Percentiles rank a stretch among this genome's conserved stretches.
Evolutionary conservation across 495 filamentous ascomycete species (phyloP).

Genomic region (Penicillium pancosmium): DNA sequence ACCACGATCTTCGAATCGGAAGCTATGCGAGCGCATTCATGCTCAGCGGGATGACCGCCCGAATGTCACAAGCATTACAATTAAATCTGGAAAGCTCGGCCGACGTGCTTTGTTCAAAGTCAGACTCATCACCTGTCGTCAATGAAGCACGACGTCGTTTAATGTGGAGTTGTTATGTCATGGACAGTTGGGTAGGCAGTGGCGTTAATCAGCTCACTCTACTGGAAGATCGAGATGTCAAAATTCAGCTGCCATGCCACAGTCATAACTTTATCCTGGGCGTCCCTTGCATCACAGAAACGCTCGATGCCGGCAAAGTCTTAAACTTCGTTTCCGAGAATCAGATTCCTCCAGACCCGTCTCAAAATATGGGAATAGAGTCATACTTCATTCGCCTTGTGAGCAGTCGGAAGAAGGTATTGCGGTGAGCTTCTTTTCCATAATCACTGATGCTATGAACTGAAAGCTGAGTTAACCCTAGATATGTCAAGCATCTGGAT

Average conservation of each 20-base stretch:
- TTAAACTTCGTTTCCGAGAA: slow-evolving; percentile 13
- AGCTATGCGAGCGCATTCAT: slow-evolving; percentile 29
- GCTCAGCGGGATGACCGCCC: slow-evolving; percentile 24
- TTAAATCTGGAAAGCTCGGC: slow-evolving; percentile 28
- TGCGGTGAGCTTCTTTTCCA: slow-evolving; percentile 12
- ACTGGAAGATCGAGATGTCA: slow-evolving; percentile 24
- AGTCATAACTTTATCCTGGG: slow-evolving; percentile 21
- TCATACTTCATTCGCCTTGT: slow-evolving; percentile 26
- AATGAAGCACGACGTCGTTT: slow-evolving; percentile 26
- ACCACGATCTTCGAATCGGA: slow-evolving; percentile 29
- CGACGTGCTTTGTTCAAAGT: slow-evolving; percentile 24
- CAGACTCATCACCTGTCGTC: slow-evolving; percentile 10
- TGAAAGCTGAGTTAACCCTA: not conserved
- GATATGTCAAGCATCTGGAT: slow-evolving; percentile 25
- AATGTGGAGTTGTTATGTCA: slow-evolving; percentile 34
- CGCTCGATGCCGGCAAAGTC: slow-evolving; percentile 13
- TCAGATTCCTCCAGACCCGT: slow-evolving; percentile 7
- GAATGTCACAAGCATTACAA: slow-evolving; percentile 33
- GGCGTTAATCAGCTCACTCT: slow-evolving; percentile 28
- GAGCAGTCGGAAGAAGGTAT: slow-evolving; percentile 19
- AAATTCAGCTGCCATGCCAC: slow-evolving; percentile 32
- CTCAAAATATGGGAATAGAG: slow-evolving; percentile 25
- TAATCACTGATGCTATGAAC: not conserved
- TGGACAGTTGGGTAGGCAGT: slow-evolving; percentile 31
- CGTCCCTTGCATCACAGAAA: slow-evolving; percentile 21